phyloP scores from a whole-genome alignment of 208 protist species.

The Wallacemonas rigidus region DNA sequence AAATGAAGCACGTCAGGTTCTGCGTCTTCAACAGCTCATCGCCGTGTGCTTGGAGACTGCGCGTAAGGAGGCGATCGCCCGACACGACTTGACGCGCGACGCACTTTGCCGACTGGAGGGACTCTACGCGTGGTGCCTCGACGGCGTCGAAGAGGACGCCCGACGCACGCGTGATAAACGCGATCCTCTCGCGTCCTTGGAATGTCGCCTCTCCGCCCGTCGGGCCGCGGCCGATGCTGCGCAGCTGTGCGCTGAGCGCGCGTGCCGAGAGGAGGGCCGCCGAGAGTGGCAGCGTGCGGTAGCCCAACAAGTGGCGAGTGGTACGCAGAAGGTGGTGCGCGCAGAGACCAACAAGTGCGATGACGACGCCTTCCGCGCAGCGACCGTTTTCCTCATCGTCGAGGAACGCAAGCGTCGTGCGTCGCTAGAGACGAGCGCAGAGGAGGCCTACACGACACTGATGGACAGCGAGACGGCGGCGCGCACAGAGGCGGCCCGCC shows the following conservation, averaged over 20 bases:
- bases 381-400: conserved; percentile 56
- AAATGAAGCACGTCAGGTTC: conserved; percentile 30
- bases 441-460: conserved; percentile 24
- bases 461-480: conserved; percentile 24
- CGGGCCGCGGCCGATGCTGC: conserved; percentile 14
- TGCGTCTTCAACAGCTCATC: conserved; percentile 22
- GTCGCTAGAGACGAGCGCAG: conserved; percentile 31
- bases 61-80: conserved; percentile 27
- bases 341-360: conserved; percentile 18
- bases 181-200: conserved; percentile 6
- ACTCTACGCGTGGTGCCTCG: conserved; percentile 11
- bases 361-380: conserved; percentile 41
- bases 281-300: conserved; percentile 53
- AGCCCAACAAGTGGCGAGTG: conserved; percentile 7
- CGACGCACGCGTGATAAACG: not conserved
- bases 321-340: conserved; percentile 19
- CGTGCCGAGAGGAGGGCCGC: conserved; percentile 45
- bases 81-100: conserved; percentile 27
- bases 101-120: conserved; percentile 18
- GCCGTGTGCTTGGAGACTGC: conserved; percentile 22
- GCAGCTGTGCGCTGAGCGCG: conserved; percentile 25
- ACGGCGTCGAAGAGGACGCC: not conserved
- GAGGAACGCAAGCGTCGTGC: conserved; percentile 38
- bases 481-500: conserved; percentile 46
- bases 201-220: conserved; percentile 25